Evolutionary conservation across 257 asterid genomes (phyloP), one percentile per base, ranked within the genome.

Genomic region (Rubia yunnanensis): DNA sequence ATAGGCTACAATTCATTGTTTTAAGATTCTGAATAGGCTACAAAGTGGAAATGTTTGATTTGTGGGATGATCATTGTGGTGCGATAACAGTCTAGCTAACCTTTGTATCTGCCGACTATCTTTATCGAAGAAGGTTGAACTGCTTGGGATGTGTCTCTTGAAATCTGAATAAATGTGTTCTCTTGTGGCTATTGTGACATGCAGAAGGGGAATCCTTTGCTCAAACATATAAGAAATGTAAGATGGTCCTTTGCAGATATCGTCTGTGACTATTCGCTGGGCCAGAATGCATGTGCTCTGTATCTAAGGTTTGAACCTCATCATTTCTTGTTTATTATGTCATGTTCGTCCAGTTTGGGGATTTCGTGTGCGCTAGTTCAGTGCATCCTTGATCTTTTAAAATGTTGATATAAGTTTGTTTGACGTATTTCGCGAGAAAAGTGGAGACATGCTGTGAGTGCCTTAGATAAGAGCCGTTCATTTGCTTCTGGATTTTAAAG

Each of bases 191-290:
- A 63, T 46, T 64, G 35, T 64, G 38, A 34, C 30, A 28, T 85
- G 88, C 94, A 92, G 99, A 92, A 87, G 76, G 99, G 99, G 39
- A 92, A 92, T 80, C 97, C 99, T 39, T 76, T 89, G 78, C 92
- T 92, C 61, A 92, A 92, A 80, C 95, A 92, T 75, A 87, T 92
- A 72, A 81, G 97, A 80, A 92, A 92, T 50, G 97, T 84, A 49
- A 82, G 94, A 73, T 92, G 99, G 96, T 86, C 80, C 60, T 92
- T 89, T 66, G 92, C 94, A 64, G 97, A 92, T 66, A 60, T 89
- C 58, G 84, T 84, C 50, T 83, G 92, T 39, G 99, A 92, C 81
- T 92, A 84, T 77, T 67, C 86, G 74, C 59, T 92, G 81, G 96
- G 99, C 24, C 94, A 77, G 69, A 89, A 79, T 76, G 35, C 95